Percentiles rank a stretch among this genome's conserved stretches.
Conservation (phyloP, 768 basidiomycete species). For the Hericium alpestre region DNA sequence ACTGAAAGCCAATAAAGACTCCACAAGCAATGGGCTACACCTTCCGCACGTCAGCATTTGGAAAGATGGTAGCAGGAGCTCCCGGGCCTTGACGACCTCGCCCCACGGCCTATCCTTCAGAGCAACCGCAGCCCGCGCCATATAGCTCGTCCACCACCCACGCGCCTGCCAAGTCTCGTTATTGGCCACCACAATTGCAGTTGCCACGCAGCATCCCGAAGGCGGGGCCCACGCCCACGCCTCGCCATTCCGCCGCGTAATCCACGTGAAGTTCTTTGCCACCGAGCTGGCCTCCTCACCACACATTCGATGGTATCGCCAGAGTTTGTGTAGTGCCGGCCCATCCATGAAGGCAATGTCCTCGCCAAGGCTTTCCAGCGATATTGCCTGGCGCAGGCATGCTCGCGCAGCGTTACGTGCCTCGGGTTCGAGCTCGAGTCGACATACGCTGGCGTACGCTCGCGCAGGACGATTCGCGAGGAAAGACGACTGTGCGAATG, state of each 20-base stretch:
- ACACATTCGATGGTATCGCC: not conserved
- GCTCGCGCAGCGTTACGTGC: not conserved
- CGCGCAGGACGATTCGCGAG: not conserved
- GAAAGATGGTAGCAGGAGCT: not conserved
- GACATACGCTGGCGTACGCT: not conserved
- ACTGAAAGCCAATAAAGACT: not conserved
- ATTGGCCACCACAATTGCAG: too few species aligned
- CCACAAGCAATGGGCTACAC: not conserved
- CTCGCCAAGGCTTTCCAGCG: not conserved
- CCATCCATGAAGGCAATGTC: not conserved
- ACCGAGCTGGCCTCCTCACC: not conserved
- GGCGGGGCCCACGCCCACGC: too few species aligned
- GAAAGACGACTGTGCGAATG: not conserved
- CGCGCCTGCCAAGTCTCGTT: not conserved
- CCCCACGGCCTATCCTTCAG: not conserved
- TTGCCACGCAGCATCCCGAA: too few species aligned
- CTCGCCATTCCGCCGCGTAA: too few species aligned
- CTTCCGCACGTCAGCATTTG: not conserved
- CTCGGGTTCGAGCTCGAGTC: not conserved
- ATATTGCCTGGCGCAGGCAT: not conserved
- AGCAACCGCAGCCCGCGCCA: not conserved
- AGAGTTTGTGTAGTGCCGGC: not conserved
- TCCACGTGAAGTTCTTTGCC: not conserved
- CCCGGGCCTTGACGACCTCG: not conserved
- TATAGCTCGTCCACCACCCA: not conserved